phyloP scores from a whole-genome alignment of 139 green algal species.

The Chlamydomonas schloesseri region DNA sequence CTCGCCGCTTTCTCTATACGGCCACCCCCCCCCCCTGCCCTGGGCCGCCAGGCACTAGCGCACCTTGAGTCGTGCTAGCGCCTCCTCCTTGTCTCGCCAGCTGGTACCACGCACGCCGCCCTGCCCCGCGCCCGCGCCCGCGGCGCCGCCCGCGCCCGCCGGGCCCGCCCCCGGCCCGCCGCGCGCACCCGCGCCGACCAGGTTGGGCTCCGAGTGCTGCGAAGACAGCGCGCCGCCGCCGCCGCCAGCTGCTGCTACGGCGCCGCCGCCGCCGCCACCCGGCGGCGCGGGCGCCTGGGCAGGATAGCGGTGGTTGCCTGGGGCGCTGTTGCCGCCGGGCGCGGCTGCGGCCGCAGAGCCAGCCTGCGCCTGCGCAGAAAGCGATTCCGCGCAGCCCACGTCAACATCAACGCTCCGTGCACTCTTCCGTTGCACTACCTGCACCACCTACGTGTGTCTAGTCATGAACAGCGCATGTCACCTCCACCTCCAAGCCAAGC shows the following conservation, averaged over 20 bases:
- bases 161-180: too few species aligned
- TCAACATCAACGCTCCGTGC: too few species aligned
- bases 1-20: neutral
- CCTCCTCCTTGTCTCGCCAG: constrained; percentile 42
- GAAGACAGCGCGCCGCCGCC: too few species aligned
- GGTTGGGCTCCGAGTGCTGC: neutral
- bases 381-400: too few species aligned
- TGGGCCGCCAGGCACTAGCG: too few species aligned
- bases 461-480: too few species aligned
- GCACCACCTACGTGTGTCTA: too few species aligned
- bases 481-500: too few species aligned
- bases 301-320: neutral
- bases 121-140: neutral
- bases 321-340: neutral
- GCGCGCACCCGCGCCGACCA: neutral
- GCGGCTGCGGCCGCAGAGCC: too few species aligned
- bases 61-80: constrained; percentile 18
- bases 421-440: too few species aligned
- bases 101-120: neutral
- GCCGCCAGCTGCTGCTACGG: neutral
- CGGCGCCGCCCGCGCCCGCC: too few species aligned
- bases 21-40: neutral
- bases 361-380: neutral
- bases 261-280: neutral
- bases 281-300: neutral